Evolutionary conservation across 805 yeast genomes (phyloP).

Genomic region (Nakazawaea anatomiae): DNA sequence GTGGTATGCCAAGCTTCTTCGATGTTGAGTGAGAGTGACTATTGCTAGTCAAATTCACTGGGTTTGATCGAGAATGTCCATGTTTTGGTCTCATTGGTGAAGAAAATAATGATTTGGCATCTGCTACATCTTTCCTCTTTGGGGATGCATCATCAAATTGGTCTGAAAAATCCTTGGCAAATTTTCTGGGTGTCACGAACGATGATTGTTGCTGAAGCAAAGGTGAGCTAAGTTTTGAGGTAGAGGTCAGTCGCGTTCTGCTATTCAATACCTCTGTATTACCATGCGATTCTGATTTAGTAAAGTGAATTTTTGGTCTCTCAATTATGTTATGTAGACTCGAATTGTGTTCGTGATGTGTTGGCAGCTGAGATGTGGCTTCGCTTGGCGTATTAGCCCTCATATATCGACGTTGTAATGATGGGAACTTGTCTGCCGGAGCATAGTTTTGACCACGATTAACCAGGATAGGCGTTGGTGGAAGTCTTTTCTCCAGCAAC

Average conservation of each 20-base stretch:
- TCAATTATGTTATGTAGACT: not conserved
- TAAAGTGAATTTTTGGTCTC: not conserved
- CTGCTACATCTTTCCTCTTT: slow-evolving; percentile 5
- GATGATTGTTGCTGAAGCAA: not conserved
- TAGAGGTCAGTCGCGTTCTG: not conserved
- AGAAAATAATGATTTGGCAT: slow-evolving; percentile 7
- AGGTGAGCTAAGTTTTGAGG: not conserved
- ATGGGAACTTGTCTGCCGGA: slow-evolving; percentile 24
- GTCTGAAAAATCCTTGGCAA: slow-evolving; percentile 9
- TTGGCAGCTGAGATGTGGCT: not conserved
- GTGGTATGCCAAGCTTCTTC: not conserved
- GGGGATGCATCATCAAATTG: slow-evolving; percentile 7
- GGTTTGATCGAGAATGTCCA: slow-evolving; percentile 21
- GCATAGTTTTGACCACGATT: slow-evolving; percentile 12
- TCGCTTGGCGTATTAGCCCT: slow-evolving; percentile 8
- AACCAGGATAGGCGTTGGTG: not conserved
- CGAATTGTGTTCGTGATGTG: not conserved
- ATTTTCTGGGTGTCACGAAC: slow-evolving; percentile 2
- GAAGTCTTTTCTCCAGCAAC: slow-evolving; percentile 1
- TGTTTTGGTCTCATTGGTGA: slow-evolving; percentile 12
- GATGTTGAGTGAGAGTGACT: not conserved
- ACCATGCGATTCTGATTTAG: not conserved
- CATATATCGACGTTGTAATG: slow-evolving; percentile 21
- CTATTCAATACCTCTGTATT: not conserved
- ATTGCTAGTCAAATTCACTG: slow-evolving; percentile 14